Evolutionary conservation across 495 filamentous ascomycete species (phyloP).

Genomic region (Neurospora hispaniola): DNA sequence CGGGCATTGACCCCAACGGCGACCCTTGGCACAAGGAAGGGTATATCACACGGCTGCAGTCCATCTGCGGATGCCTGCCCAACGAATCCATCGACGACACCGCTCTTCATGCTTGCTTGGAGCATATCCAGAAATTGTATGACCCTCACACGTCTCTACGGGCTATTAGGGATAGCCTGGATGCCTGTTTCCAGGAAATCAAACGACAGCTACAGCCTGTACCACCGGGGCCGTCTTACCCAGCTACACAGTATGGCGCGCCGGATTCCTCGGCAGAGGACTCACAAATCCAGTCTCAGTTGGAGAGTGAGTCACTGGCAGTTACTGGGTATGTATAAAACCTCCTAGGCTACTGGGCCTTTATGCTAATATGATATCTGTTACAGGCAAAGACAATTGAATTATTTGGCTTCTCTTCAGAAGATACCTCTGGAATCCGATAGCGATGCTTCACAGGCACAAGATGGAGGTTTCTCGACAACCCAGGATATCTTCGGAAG

Average conservation of each 20-base stretch:
- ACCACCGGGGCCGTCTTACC: not conserved
- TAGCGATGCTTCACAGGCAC: not conserved
- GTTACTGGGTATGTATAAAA: constrained; percentile 5
- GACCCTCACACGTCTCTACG: not conserved
- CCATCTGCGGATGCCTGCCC: constrained; percentile 5
- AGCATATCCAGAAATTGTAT: not conserved
- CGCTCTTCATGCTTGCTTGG: not conserved
- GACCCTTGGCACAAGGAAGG: not conserved
- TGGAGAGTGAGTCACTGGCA: constrained; percentile 13
- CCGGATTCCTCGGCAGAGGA: constrained; percentile 1
- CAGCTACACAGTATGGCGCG: not conserved
- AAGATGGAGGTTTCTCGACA: not conserved
- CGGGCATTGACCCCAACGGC: not conserved
- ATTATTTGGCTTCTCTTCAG: not conserved
- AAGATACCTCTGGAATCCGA: not conserved
- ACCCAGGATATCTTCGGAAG: not conserved
- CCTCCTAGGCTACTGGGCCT: not conserved
- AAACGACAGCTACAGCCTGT: not conserved
- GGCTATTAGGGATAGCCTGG: not conserved
- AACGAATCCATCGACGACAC: not conserved
- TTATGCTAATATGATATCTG: not conserved
- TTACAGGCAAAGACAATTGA: not conserved
- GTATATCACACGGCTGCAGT: not conserved
- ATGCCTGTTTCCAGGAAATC: not conserved
- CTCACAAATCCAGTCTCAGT: constrained; percentile 19